Conservation (phyloP, 495 filamentous ascomycete genomes). For the Penicillium ochrochloron region DNA sequence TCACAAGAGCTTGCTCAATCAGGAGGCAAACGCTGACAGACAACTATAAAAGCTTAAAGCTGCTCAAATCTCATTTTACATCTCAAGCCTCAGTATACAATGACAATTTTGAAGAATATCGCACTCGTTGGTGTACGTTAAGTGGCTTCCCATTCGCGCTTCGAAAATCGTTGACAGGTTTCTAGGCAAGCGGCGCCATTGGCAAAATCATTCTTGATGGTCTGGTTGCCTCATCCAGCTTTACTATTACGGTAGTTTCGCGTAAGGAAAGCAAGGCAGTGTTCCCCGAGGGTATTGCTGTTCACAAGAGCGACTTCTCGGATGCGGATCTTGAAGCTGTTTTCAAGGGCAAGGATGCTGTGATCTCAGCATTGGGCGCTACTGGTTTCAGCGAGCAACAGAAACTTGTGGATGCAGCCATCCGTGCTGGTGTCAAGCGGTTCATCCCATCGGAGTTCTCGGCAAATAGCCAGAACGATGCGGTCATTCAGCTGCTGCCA, state of each 20-base stretch:
- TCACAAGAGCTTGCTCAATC: neutral
- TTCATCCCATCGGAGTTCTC: slow-evolving; percentile 51
- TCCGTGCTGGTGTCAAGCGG: slow-evolving; percentile 24
- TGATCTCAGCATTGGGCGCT: slow-evolving; percentile 11
- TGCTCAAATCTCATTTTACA: neutral
- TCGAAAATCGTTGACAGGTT: neutral
- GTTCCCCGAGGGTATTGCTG: slow-evolving; percentile 5
- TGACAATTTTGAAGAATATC: slow-evolving; percentile 10
- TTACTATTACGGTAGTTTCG: slow-evolving; percentile 13
- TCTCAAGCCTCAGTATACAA: neutral
- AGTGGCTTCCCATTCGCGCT: neutral
- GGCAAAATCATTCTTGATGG: slow-evolving; percentile 13
- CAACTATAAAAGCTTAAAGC: neutral
- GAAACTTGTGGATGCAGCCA: slow-evolving; percentile 9
- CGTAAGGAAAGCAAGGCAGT: slow-evolving; percentile 15
- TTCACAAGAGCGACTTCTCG: slow-evolving; percentile 7
- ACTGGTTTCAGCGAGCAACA: slow-evolving; percentile 10
- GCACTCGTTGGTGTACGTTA: slow-evolving; percentile 12
- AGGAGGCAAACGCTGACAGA: neutral
- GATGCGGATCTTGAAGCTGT: slow-evolving; percentile 3
- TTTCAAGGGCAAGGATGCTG: slow-evolving; percentile 10
- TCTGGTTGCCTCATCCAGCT: slow-evolving; percentile 7
- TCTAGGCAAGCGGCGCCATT: slow-evolving; percentile 19
- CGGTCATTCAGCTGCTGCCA: slow-evolving; percentile 43
- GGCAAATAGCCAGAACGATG: slow-evolving; percentile 36